phyloP scores from a whole-genome alignment of 1,284 basidiomycete species.

The Tetrapyrgos nigripes region DNA sequence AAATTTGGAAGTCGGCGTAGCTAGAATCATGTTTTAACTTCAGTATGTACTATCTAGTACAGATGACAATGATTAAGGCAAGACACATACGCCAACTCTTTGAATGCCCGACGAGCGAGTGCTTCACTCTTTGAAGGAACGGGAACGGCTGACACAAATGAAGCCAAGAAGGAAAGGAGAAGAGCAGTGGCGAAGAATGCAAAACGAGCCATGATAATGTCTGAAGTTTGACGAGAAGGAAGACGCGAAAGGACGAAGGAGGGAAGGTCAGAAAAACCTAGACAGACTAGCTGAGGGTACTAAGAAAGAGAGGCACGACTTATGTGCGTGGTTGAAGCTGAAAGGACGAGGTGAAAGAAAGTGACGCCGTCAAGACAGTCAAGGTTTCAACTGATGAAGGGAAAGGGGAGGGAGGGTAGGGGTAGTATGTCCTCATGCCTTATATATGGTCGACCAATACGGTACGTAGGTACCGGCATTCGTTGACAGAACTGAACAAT shows the following conservation, averaged over 20 bases:
- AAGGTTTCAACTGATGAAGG: conserved; percentile 18
- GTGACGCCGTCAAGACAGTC: conserved; percentile 24
- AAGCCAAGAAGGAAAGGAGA: conserved; percentile 22
- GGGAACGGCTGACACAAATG: conserved; percentile 25
- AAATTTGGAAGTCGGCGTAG: conserved; percentile 54
- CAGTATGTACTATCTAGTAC: neutral
- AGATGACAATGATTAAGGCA: neutral
- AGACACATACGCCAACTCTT: conserved; percentile 27
- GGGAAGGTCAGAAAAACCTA: conserved; percentile 13
- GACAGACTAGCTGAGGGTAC: neutral
- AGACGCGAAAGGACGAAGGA: neutral
- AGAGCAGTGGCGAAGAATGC: conserved; percentile 29
- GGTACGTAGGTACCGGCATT: too few relatives aligned
- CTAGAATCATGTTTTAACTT: conserved; percentile 26
- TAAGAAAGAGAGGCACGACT: too few relatives aligned
- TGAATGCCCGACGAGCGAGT: conserved; percentile 17
- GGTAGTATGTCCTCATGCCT: too few relatives aligned
- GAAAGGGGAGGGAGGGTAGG: too few relatives aligned
- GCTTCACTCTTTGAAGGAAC: too few relatives aligned
- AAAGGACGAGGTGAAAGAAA: conserved; percentile 13
- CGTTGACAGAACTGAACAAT: too few relatives aligned
- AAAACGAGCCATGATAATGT: neutral
- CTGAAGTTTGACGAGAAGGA: neutral
- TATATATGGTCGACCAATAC: too few relatives aligned
- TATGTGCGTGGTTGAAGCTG: too few relatives aligned